Percentiles rank a stretch among this genome's conserved stretches.
phyloP scores from a whole-genome alignment of 768 basidiomycete genomes.

The Russula ochroleuca region DNA sequence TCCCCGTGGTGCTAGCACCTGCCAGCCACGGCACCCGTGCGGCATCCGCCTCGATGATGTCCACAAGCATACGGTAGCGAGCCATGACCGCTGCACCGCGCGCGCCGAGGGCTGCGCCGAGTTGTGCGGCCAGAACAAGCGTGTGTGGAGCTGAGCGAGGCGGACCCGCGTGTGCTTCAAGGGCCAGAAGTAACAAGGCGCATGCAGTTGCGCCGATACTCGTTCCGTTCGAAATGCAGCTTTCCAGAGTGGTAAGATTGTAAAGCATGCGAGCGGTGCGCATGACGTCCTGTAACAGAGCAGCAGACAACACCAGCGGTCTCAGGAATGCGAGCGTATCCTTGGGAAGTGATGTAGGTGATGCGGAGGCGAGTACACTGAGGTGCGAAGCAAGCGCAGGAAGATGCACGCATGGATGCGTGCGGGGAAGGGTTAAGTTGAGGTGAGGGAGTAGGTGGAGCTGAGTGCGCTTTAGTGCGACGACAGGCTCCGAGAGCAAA shows the following conservation, averaged over 20 bases:
- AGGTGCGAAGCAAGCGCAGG: conserved; percentile 37
- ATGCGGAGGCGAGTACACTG: conserved; percentile 37
- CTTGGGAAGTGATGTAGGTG: conserved; percentile 34
- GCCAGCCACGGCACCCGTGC: conserved; percentile 67
- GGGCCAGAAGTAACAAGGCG: conserved; percentile 61
- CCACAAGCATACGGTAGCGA: conserved; percentile 64
- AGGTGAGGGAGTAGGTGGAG: conserved; percentile 26
- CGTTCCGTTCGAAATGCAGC: conserved; percentile 32
- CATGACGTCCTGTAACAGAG: conserved; percentile 37
- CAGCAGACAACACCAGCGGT: conserved; percentile 10
- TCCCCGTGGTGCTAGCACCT: conserved; percentile 42
- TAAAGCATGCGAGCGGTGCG: conserved; percentile 46
- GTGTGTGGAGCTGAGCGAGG: conserved; percentile 14
- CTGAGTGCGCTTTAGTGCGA: conserved; percentile 33
- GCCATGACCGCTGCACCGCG: conserved; percentile 56
- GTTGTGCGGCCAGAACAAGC: conserved; percentile 31
- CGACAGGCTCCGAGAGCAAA: conserved; percentile 25
- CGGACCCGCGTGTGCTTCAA: conserved; percentile 60
- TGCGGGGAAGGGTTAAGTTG: conserved; percentile 24
- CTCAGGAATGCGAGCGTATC: conserved; percentile 13
- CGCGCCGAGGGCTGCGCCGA: conserved; percentile 54
- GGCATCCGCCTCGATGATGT: conserved; percentile 55
- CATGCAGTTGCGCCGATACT: conserved; percentile 41
- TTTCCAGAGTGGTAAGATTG: conserved; percentile 34
- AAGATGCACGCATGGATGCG: conserved; percentile 17